Percentiles rank a stretch among this genome's conserved stretches.
phyloP scores from a whole-genome alignment of 1,139 yeast species.

The Nakaseomyces nivariensis region DNA sequence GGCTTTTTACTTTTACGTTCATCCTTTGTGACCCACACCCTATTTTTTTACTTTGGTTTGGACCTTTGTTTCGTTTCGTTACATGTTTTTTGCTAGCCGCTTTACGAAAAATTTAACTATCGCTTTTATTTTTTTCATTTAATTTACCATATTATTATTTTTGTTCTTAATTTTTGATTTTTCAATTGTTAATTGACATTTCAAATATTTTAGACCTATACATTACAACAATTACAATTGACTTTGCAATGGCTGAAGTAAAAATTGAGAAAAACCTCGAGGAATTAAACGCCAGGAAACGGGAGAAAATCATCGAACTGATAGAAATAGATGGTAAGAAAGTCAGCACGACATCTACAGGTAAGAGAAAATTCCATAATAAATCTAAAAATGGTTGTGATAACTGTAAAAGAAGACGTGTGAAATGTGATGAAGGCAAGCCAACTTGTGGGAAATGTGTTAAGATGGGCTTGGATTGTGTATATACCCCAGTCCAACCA shows the following conservation, averaged over 20 bases:
- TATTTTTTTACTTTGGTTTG: no score
- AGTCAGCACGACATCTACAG: constrained; percentile 35
- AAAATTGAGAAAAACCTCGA: background rate
- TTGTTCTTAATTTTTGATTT: no score
- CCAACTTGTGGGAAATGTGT: constrained; percentile 74
- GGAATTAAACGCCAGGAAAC: constrained; percentile 4
- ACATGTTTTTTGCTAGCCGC: background rate
- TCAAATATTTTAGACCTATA: no score
- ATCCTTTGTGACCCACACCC: no score
- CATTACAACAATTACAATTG: no score
- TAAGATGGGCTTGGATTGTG: constrained; percentile 69
- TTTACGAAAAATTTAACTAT: background rate
- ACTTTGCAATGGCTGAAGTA: background rate
- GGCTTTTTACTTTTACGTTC: background rate
- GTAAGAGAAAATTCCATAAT: constrained; percentile 63
- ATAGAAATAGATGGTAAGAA: constrained; percentile 31
- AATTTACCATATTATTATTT: no score
- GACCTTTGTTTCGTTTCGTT: no score
- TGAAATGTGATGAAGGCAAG: constrained; percentile 82
- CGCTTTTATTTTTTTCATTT: no score
- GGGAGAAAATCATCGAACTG: constrained; percentile 21
- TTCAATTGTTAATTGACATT: background rate
- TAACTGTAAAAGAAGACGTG: constrained; percentile 80
- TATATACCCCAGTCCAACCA: constrained; percentile 35
- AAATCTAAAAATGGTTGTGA: constrained; percentile 84